Evolutionary conservation across 2,329 filamentous ascomycete genomes (phyloP), one percentile per base, ranked within the genome.

Genomic region (Colletotrichum tropicicola): DNA sequence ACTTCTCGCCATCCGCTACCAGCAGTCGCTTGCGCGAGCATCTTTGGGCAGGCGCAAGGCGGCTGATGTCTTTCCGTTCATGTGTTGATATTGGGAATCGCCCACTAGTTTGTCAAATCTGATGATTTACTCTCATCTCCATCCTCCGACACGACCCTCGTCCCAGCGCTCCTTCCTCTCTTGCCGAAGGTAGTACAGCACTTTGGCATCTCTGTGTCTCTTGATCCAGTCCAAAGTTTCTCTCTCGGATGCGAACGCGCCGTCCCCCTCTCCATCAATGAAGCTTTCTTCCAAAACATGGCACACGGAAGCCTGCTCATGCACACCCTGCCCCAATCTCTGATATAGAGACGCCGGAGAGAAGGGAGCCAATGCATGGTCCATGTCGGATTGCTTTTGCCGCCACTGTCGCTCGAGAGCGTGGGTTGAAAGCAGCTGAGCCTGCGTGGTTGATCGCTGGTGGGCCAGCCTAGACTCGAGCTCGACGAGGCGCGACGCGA

Each of bases 121-220:
- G n/a, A n/a, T n/a, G n/a, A n/a, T n/a, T 25, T 25, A n/a, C 12
- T 8, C 35, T 88, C 82, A 95, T 73, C 95, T 87, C 96, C 96
- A 98, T 1, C 96, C 96, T 10, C 95, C 95, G 32, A 98, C 95
- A 70, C 95, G 85, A 23, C 95, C 94, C 79, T 98, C 95, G 75
- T 98, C 96, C 96, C 96, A 98, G 71, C 96, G 86, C 72, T 94
- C 92, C 78, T 94, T 97, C 69, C 93, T 87, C 81, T 98, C 96
- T 73, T 91, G 89, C 62, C 96, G 85, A 57, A 94, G 82, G 73
- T 96, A 97, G 67, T 91, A 90, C 61, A 91, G 81, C 70, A 92
- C 91, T 74, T 90, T 92, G 9, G 92, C 92, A 70, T 95, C 94
- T 70, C 93, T 85, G 68, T 97, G 92, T 71, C 91, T 82, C 72